These are phyloP conservation scores for Astragalus membranaceus DNA, from an alignment of 306 rosid species.

Conservation along the genomic window DNA sequence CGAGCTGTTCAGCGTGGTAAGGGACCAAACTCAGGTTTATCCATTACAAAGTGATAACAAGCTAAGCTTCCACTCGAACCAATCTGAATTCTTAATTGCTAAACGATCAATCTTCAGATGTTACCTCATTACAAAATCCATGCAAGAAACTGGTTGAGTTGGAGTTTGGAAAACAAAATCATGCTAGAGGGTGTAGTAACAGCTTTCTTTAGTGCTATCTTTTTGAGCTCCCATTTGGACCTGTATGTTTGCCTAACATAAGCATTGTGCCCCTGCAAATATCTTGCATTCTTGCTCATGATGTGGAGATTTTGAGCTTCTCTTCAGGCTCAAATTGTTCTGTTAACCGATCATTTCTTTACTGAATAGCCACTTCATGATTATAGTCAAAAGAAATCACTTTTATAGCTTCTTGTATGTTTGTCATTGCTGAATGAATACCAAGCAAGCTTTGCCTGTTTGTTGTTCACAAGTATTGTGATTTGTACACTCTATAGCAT, in stretches of 20 bases:
- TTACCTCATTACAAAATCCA: neutral
- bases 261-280: neutral
- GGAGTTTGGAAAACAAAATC: conserved; percentile 8
- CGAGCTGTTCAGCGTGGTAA: conserved; percentile 56
- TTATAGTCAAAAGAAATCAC: neutral
- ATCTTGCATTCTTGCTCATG: too few relatives aligned
- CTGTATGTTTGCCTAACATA: neutral
- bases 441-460: neutral
- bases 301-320: conserved; percentile 7
- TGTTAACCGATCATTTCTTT: neutral
- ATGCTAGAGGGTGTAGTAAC: neutral
- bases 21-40: conserved; percentile 33
- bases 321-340: neutral
- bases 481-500: too few relatives aligned
- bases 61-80: neutral
- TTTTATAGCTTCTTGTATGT: neutral
- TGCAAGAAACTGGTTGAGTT: conserved; percentile 9
- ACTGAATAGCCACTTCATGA: neutral
- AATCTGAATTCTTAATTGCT: neutral
- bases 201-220: neutral
- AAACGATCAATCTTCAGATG: neutral
- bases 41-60: conserved; percentile 20
- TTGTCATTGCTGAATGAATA: neutral
- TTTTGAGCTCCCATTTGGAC: neutral
- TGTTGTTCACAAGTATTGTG: neutral